Base-by-base conservation (phyloP, 2,329 filamentous ascomycete genomes). In the Fusarium albosuccineum region DNA sequence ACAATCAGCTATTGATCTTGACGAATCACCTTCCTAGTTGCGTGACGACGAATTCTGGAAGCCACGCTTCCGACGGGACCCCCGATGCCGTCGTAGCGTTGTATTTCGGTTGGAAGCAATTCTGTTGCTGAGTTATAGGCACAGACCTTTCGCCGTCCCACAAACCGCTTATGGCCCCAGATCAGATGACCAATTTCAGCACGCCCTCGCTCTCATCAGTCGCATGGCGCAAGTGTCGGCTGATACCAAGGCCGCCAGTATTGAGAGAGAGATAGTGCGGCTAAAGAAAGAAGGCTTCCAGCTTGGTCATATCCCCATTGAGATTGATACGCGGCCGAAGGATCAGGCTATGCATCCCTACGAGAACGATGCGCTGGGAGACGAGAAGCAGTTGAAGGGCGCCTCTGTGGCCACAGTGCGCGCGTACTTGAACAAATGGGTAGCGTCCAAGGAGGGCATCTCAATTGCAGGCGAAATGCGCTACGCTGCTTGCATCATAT, bases 171-270 rank as follows among this genome's bases (percentile, higher is more conserved):
- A 52, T 26, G 37, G 37, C 5, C n/a, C 49, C 16, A 37, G 37
- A 9, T 42, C 49, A 26, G 49, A 52, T 41, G 49, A 52, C 11
- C 37, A 42, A 27, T 30, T 41, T 13, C 49, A 33, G 13, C 30
- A 34, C 36, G 26, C 49, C 49, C 49, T 52, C 37, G 36, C 36
- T 22, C n/a, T n/a, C n/a, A 42, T 42, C 37, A 11, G 11, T 9
- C 27, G 27, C 11, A 44, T 39, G 22, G 50, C 29, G 16, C 50
- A 26, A 6, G 50, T 44, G 14, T 29, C n/a, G n/a, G 33, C 50
- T 16, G 27, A 53, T 36, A n/a, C n/a, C 29, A 16, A 53, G 37
- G 37, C 50, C 13, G n/a, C n/a, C 10, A n/a, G 5, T 14, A 5
- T 22, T 8, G 26, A 42, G 37, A 11, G 8, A 11, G 40, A 9